Percentiles rank a stretch among this genome's conserved stretches.
These are phyloP conservation scores for Amanita subjunquillea DNA, from an alignment of 768 basidiomycete species.

Conservation along the genomic window DNA sequence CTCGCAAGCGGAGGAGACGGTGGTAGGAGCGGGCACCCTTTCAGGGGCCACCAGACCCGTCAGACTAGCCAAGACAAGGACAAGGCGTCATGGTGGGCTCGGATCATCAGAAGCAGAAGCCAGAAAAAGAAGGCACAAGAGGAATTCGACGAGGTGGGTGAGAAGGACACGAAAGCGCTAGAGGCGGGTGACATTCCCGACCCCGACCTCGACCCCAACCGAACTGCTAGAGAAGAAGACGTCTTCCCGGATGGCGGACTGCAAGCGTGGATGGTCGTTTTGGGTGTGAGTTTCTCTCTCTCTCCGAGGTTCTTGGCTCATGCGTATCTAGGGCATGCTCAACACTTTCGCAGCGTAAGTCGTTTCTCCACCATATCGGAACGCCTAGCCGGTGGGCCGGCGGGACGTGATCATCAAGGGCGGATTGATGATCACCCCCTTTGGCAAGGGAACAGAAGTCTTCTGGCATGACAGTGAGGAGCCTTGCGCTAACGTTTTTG, in stretches of 20 bases:
- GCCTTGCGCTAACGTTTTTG: slow-evolving; percentile 6
- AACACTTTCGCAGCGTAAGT: slow-evolving; percentile 36
- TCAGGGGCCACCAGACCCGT: too few species aligned
- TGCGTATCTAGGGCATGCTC: slow-evolving; percentile 27
- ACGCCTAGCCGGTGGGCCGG: neutral
- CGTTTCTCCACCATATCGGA: neutral
- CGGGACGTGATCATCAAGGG: too few species aligned
- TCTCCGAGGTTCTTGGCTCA: too few species aligned
- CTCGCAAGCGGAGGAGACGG: neutral
- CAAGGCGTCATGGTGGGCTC: neutral
- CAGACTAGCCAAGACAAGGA: neutral
- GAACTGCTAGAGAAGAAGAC: neutral
- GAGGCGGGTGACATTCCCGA: neutral
- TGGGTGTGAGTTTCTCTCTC: slow-evolving; percentile 22
- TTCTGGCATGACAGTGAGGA: too few species aligned
- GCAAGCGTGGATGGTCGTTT: slow-evolving; percentile 33
- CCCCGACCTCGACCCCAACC: too few species aligned
- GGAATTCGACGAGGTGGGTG: neutral
- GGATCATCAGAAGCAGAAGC: neutral
- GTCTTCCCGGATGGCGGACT: slow-evolving; percentile 33
- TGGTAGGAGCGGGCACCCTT: too few species aligned
- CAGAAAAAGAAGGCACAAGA: neutral
- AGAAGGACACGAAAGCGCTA: neutral
- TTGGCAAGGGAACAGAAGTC: too few species aligned
- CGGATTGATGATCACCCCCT: neutral